Evolutionary conservation across 2,329 filamentous ascomycete species (phyloP).

Genomic region (Pleomassaria siparia): DNA sequence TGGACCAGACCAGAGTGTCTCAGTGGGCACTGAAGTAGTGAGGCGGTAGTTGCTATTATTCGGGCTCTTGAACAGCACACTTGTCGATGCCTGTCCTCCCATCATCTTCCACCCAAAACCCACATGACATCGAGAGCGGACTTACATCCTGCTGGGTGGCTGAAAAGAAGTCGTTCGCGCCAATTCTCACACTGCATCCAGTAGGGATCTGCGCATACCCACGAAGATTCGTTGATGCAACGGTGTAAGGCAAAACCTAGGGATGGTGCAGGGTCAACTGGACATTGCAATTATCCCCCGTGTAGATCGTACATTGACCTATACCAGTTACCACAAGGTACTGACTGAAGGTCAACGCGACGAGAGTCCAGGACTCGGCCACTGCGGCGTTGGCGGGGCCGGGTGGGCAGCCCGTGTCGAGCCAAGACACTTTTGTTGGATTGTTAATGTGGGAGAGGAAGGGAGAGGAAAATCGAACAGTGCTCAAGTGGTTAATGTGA

Average conservation of each 20-base stretch:
- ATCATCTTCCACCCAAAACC: background rate
- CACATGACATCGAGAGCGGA: background rate
- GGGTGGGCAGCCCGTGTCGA: conserved; percentile 17
- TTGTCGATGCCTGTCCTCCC: conserved; percentile 6
- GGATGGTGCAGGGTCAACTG: conserved; percentile 16
- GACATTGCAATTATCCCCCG: conserved; percentile 19
- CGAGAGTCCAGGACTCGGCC: conserved; percentile 11
- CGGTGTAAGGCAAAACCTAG: conserved; percentile 14
- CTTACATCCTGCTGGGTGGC: conserved; percentile 15
- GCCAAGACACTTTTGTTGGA: conserved; percentile 13
- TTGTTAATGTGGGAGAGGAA: background rate
- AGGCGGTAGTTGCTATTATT: conserved; percentile 14
- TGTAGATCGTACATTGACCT: conserved; percentile 8
- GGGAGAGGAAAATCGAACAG: background rate
- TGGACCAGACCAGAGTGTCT: conserved; percentile 16
- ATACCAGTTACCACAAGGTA: conserved; percentile 14
- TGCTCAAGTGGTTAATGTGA: background rate
- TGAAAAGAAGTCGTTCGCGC: conserved; percentile 12
- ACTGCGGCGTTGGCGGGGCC: conserved; percentile 10
- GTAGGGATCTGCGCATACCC: conserved; percentile 13
- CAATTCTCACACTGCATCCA: conserved; percentile 9
- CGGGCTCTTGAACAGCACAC: conserved; percentile 9
- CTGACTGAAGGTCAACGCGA: conserved; percentile 14
- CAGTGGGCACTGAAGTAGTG: conserved; percentile 6
- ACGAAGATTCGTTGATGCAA: conserved; percentile 12